A percentile compares a stretch with the other conserved stretches of the same genome.
Conservation (phyloP, 2,329 filamentous ascomycete genomes). For the Fusarium sp. region DNA sequence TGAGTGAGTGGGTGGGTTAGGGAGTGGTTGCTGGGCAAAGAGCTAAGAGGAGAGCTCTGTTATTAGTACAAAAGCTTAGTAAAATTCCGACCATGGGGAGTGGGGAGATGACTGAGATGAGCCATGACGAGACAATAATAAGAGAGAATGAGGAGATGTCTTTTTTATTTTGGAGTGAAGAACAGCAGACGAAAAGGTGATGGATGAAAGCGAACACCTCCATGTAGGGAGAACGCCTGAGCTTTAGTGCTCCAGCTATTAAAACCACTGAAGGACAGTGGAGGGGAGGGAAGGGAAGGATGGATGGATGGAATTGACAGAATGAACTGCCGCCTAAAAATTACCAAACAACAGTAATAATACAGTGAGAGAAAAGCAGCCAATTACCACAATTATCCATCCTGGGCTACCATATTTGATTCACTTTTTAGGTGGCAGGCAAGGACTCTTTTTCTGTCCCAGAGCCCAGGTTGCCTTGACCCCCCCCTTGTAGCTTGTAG, state of each 20-base stretch:
- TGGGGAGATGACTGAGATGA: neutral
- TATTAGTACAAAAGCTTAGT: slow-evolving; percentile 7
- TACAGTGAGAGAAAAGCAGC: neutral
- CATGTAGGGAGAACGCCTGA: slow-evolving; percentile 13
- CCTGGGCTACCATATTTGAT: neutral
- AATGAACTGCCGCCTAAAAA: slow-evolving; percentile 13
- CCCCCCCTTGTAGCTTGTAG: slow-evolving; percentile 17
- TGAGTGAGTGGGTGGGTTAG: slow-evolving; percentile 15
- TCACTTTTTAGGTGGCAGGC: neutral
- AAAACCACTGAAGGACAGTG: slow-evolving; percentile 16
- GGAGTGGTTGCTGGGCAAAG: slow-evolving; percentile 17
- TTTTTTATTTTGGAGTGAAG: neutral
- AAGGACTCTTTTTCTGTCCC: slow-evolving; percentile 16
- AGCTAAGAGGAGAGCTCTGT: slow-evolving; percentile 3
- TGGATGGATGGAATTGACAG: slow-evolving; percentile 8
- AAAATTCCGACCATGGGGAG: neutral
- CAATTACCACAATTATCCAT: neutral
- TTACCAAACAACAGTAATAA: slow-evolving; percentile 6
- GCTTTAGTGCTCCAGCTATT: slow-evolving; percentile 12
- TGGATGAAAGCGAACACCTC: neutral
- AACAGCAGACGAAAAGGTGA: slow-evolving; percentile 11
- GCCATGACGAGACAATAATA: neutral
- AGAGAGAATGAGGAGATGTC: neutral
- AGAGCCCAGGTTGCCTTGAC: slow-evolving; percentile 13
- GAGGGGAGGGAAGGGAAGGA: neutral